Evolutionary conservation across 2,329 filamentous ascomycete genomes (phyloP), one percentile per base, ranked within the genome.

Genomic region (Phyllosticta citriasiana): DNA sequence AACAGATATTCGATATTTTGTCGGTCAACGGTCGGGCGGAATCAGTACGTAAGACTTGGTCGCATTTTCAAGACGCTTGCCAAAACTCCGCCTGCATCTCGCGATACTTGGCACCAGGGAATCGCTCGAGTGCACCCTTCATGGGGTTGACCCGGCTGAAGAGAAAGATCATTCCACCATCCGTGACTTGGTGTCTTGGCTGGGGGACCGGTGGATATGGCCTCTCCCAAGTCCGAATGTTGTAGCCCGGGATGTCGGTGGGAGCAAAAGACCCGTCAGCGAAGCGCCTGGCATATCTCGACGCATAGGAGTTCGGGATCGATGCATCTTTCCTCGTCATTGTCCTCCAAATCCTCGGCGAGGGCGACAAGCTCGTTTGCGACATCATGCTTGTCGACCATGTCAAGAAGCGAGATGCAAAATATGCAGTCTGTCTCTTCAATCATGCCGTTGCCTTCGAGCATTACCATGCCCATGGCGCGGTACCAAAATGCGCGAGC

Each of bases 391-490:
- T 24, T 47, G 7, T 19, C n/a, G 10, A 33, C 47, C n/a, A n/a
- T 53, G 57, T 30, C 14, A 9, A 22, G 10, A 6, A 58, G 27
- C 25, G 57, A 53, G 50, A 58, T 19, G 26, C 25, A 26, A 51
- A 53, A 35, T 26, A 53, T 35, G 57, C 57, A 50, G 27, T 58
- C 57, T 4, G 57, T 58, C 50, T 58, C 57, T 22, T 53, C 57
- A 2, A 33, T 27, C 16, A 53, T 47, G 3, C 26, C 10, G 19
- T 16, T 3, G 25, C 47, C 47, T n/a, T 53, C 19, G 6, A 53
- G 22, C 26, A 22, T 33, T 10, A 27, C 16, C 26, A 58, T 12
- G 8, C 50, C 50, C 2, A 52, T 50, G 26, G 50, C 57, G 25
- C 57, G 57, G 22, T 58, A 58, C 57, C 47, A 58, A 30, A 53